Base-by-base conservation (phyloP, 164 flowering plant genomes). In the Nelumbo lutea region DNA sequence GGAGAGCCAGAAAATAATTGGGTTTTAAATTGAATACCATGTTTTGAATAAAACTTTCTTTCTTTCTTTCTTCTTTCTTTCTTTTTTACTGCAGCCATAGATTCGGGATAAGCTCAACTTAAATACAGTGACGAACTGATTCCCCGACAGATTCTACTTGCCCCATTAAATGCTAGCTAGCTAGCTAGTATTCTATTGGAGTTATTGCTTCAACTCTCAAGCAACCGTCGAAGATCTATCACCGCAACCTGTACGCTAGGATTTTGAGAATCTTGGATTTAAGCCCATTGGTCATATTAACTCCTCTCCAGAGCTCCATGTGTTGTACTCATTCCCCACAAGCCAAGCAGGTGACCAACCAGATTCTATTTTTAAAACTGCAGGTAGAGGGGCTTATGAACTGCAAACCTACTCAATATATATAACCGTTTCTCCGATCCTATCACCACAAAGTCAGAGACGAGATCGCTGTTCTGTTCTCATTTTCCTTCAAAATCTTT, bases 231-330 rank as follows among this genome's bases (percentile, higher is more conserved):
- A 27, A 27, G 27, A 27, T 27, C 27, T 27, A 27, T 27, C 27
- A 27, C 53, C 11, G 53, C 8, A 50, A 50, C 53, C 53, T 50
- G 53, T 50, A 50, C 11, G 59, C 45, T 51, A 59, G 70, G 70
- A 50, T 59, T 62, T 67, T 67, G 68, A 67, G 64, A 68, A 71
- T 72, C 72, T 78, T 78, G 80, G 74, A 74, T 9, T 7, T 9
- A 48, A 73, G 74, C 77, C 80, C 77, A 68, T 53, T 4, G 13
- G 14, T 42, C 39, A 62, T 38, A 51, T 61, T 71, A 42, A 64
- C 63, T 50, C 69, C 9, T 59, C 52, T 61, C 13, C 55, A 42
- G 51, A 14, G 55, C 13, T 78, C 74, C 74, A 69, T 58, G 75
- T 65, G 77, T 74, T 69, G 65, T 51, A 50, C 42, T 40, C 39